These are phyloP conservation scores for Biscutella auriculata DNA, from an alignment of 441 rosid species.

Conservation along the genomic window DNA sequence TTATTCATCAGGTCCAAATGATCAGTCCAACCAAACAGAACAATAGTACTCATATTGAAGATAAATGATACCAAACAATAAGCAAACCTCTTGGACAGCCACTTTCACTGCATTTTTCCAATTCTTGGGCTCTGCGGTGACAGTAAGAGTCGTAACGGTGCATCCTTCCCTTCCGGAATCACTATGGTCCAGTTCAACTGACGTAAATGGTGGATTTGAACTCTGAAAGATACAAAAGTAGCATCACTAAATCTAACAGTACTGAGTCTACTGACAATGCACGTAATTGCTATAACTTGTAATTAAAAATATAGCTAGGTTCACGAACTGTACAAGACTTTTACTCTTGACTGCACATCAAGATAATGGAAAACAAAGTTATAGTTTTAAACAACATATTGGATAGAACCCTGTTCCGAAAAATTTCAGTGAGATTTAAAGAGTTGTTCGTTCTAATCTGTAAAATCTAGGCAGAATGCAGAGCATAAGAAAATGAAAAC, in stretches of 20 bases:
- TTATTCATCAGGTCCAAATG: neutral
- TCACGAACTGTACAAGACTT: neutral
- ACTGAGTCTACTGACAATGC: neutral
- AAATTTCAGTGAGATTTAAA: neutral
- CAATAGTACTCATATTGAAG: neutral
- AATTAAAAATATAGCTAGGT: conserved; percentile 1
- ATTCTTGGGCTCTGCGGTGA: conserved; percentile 93
- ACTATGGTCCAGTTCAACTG: conserved; percentile 98
- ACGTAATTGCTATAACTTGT: neutral
- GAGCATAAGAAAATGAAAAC: neutral
- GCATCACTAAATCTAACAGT: neutral
- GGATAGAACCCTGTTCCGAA: neutral
- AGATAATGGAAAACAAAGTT: neutral
- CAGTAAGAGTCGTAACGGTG: conserved; percentile 97
- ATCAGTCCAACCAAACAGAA: neutral
- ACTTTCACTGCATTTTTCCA: conserved; percentile 93
- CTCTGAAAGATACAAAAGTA: conserved; percentile 51
- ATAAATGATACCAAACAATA: conserved; percentile 10
- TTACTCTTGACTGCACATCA: neutral
- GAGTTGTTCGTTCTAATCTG: neutral
- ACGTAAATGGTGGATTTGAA: conserved; percentile 99
- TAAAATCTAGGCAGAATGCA: neutral
- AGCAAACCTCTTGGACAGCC: conserved; percentile 91
- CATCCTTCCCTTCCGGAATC: conserved; percentile 99
- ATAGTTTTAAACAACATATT: neutral